Base-by-base conservation (phyloP, 2,329 filamentous ascomycete genomes). In the Microcyclospora tardicrescens region DNA sequence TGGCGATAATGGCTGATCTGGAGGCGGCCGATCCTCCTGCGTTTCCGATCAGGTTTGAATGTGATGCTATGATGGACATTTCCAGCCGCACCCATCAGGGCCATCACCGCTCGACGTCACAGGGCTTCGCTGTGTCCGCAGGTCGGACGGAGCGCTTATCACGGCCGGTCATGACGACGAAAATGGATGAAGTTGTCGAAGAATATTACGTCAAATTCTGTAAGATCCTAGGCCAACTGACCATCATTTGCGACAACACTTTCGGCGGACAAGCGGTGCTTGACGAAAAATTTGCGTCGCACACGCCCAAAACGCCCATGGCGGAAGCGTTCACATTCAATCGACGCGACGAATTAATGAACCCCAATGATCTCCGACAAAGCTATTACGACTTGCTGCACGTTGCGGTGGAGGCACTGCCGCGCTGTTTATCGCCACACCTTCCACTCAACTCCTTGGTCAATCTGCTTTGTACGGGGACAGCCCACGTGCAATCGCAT, bases 231-330 rank as follows among this genome's bases (percentile, higher is more conserved):
- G 91, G 89, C 16, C 93, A 94, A 57, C 93, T 98, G 40, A 94
- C 87, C 2, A 82, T 96, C 33, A 80, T 96, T 28, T 98, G 91
- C 61, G 91, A 98, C 59, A 91, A 94, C 52, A 83, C 89, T 0
- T 98, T 98, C 63, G 93, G 91, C 37, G 91, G 91, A 1, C 91
- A 98, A 63, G 91, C 89, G 27, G 84, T 85, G 0, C 63, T 96
- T 35, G 91, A 98, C 54, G 93, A 98, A 60, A 96, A 95, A 56
- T 94, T 96, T 57, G 83, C 75, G 43, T 79, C 81, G 34, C 76
- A 82, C 8, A 82, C 83, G 0, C 87, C 91, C 0, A 96, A 96
- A 60, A 98, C 91, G 0, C 91, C 93, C 1, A 89, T 96, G 49
- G 73, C 87, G 1, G 91, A 96, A 42, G 87, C 86, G 0, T 98